Evolutionary conservation across 768 basidiomycete species (phyloP).

Genomic region (Auriscalpium vulgare): DNA sequence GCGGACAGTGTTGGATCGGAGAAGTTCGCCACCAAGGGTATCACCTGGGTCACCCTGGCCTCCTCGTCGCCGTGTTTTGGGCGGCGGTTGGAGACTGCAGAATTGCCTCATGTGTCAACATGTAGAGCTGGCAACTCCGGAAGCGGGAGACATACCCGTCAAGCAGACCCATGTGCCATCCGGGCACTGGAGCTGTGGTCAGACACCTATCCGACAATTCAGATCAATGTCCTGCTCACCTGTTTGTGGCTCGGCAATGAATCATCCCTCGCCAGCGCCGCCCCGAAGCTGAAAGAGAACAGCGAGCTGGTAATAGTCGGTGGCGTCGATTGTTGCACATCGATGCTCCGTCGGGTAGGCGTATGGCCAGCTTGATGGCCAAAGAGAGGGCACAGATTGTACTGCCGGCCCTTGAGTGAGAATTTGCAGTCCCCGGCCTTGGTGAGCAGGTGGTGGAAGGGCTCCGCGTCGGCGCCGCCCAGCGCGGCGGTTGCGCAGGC

Average conservation of each 20-base stretch:
- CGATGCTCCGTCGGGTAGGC: no score
- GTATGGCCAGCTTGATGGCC: no score
- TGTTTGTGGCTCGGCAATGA: not conserved
- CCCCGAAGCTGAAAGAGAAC: no score
- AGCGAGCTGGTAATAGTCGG: no score
- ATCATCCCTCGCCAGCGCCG: no score
- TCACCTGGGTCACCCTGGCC: not conserved
- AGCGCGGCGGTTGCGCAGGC: no score
- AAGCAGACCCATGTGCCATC: constrained; percentile 13
- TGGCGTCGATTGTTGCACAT: no score
- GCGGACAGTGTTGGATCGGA: not conserved
- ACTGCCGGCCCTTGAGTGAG: no score
- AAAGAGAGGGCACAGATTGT: no score
- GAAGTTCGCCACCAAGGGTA: constrained; percentile 2
- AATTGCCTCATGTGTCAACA: not conserved
- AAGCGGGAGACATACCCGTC: constrained; percentile 4
- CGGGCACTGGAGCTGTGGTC: constrained; percentile 1
- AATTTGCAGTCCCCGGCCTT: no score
- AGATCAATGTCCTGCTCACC: not conserved
- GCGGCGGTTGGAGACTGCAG: constrained; percentile 4
- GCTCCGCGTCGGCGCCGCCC: no score
- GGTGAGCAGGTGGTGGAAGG: no score
- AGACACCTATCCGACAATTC: not conserved
- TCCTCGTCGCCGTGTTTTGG: not conserved
- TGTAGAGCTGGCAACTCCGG: not conserved